These are phyloP conservation scores for Cryptococcus sp. DNA, from an alignment of 1,284 basidiomycete species.

Conservation along the genomic window DNA sequence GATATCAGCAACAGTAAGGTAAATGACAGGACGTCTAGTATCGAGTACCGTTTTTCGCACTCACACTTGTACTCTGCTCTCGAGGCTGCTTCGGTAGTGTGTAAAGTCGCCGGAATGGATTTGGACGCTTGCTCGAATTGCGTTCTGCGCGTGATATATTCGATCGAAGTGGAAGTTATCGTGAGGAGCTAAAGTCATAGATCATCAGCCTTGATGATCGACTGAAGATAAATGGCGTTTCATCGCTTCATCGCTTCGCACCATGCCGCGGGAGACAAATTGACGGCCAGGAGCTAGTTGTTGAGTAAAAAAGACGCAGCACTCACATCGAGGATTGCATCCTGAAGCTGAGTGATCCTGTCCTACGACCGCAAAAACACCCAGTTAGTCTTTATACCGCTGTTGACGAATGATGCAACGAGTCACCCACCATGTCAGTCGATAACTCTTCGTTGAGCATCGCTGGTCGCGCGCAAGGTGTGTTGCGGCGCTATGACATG, in stretches of 20 bases:
- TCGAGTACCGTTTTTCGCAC: slow-evolving; percentile 2
- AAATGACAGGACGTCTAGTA: background rate
- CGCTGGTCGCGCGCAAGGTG: slow-evolving; percentile 19
- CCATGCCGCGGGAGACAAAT: too few species aligned
- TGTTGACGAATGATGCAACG: background rate
- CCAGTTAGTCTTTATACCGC: too few species aligned
- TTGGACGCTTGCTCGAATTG: slow-evolving; percentile 48
- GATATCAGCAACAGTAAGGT: background rate
- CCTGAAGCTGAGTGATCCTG: slow-evolving; percentile 54
- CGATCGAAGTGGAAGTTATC: slow-evolving; percentile 50
- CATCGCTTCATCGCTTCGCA: too few species aligned
- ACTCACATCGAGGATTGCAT: slow-evolving; percentile 52
- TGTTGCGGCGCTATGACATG: slow-evolving; percentile 5
- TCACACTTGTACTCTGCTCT: slow-evolving; percentile 39
- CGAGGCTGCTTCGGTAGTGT: slow-evolving; percentile 33
- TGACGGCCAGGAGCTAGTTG: too few species aligned
- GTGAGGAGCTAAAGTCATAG: slow-evolving; percentile 40
- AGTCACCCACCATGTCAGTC: slow-evolving; percentile 48
- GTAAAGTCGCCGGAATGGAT: slow-evolving; percentile 42
- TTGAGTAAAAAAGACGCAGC: too few species aligned
- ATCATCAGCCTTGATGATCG: background rate
- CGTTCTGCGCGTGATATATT: slow-evolving; percentile 50
- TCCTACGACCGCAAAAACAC: slow-evolving; percentile 28
- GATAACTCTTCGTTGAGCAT: slow-evolving; percentile 53
- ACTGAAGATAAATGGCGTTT: background rate